phyloP scores from a whole-genome alignment of 2,329 filamentous ascomycete species.

The Trichoderma citrinoviride region DNA sequence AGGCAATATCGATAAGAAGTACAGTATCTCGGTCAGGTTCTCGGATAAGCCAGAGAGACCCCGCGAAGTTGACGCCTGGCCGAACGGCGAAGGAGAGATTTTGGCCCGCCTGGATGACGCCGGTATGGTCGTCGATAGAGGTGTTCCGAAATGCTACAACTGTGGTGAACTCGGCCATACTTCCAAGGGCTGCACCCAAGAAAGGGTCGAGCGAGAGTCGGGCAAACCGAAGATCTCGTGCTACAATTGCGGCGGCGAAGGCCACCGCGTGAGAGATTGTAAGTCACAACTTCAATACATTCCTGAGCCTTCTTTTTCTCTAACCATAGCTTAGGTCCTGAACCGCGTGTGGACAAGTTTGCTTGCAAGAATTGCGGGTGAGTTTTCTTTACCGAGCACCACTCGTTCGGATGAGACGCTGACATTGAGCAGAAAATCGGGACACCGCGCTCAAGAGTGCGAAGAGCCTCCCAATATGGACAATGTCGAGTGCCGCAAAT shows the following conservation, averaged over 20 bases:
- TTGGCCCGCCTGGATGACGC: slow-evolving; percentile 62
- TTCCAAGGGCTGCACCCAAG: slow-evolving; percentile 58
- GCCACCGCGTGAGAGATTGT: slow-evolving; percentile 71
- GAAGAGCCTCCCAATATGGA: slow-evolving; percentile 60
- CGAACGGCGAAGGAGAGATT: slow-evolving; percentile 57
- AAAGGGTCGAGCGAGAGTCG: slow-evolving; percentile 46
- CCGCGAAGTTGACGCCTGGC: slow-evolving; percentile 60
- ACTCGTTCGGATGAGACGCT: not conserved
- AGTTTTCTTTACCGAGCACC: slow-evolving; percentile 24
- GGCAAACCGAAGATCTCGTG: slow-evolving; percentile 54
- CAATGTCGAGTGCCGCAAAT: slow-evolving; percentile 64
- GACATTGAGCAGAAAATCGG: slow-evolving; percentile 41
- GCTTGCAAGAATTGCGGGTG: slow-evolving; percentile 68
- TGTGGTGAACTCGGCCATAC: slow-evolving; percentile 64
- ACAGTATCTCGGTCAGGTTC: slow-evolving; percentile 61
- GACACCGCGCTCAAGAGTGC: slow-evolving; percentile 52
- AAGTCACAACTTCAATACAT: slow-evolving; percentile 30
- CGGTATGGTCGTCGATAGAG: slow-evolving; percentile 60
- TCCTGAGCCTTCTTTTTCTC: not conserved
- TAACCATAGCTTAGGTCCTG: slow-evolving; percentile 44
- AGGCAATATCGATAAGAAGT: slow-evolving; percentile 64
- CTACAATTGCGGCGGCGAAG: slow-evolving; percentile 61
- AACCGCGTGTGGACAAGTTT: slow-evolving; percentile 61
- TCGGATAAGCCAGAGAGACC: slow-evolving; percentile 55
- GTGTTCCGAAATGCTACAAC: slow-evolving; percentile 60